Base-by-base conservation (phyloP, 1,284 basidiomycete species). In the Apiotrichum gamsii region DNA sequence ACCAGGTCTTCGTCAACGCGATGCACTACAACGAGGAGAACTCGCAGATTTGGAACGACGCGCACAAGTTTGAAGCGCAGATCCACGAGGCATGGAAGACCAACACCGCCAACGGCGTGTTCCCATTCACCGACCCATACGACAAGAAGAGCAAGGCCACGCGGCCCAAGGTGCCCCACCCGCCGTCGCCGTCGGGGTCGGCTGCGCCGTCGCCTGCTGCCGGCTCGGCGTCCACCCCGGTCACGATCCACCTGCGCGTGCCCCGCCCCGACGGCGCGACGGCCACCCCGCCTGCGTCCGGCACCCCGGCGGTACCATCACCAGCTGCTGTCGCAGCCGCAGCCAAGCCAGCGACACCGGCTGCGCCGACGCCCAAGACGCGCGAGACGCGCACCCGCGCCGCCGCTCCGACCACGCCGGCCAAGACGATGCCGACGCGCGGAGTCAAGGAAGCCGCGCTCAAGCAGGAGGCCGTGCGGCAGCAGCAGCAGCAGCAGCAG, bases 1-100 rank as follows among this genome's bases (percentile, higher is more conserved):
- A 72, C 44, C 60, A 70, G 19, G 65, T 72, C 28, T 74, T 72
- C 55, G 54, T 67, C 21, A 74, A 74, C 46, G 72, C 72, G 4
- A 70, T 66, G 55, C 61, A 70, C 44, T 73, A 70, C 42, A 72
- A 72, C 52, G 67, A 72, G 42, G 69, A 72, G 8, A 56, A 52
- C 4, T 70, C 67, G 6, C 47, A 56, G 19, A 55, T 74, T 25
- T 67, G 56, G 49, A 49, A 56, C 19, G 72, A 74, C 47, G 69
- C 71, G 1, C 57, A 62, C 23, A 44, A 43, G 15, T 62, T 71
- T 25, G 66, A 70, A 57, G 69, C 54, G 8, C 58, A 60, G 31
- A 62, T 67, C 14, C 50, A 58, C 38, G 49, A 50, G 14, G 55
- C 58, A 5, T 72, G 69, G 64, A 53, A 49, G 5, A 39, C 53